Conservation (phyloP, 257 asterid species). For the Penstemon newberryi region DNA sequence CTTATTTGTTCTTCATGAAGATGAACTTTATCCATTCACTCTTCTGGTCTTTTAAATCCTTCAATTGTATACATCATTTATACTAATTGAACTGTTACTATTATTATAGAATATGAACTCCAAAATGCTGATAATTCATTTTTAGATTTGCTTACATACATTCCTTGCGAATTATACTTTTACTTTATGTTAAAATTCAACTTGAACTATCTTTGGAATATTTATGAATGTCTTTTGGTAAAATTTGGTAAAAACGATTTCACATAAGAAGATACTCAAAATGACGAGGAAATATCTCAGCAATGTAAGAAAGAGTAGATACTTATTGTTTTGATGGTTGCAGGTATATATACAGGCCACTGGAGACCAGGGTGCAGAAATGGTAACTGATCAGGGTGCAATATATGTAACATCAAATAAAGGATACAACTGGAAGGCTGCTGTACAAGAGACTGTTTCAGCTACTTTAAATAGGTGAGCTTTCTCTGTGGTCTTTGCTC, state of each 20-base stretch:
- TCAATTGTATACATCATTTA: conserved; percentile 5
- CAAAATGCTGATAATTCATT: neutral
- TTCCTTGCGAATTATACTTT: neutral
- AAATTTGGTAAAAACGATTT: conserved; percentile 7
- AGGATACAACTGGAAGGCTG: conserved; percentile 99
- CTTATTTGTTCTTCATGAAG: neutral
- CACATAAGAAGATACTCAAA: neutral
- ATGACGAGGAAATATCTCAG: conserved; percentile 15
- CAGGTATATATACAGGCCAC: conserved; percentile 87
- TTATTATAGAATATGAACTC: neutral
- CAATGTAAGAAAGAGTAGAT: conserved; percentile 22
- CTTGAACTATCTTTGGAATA: neutral
- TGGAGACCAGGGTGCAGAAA: conserved; percentile 87
- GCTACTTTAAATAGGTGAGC: conserved; percentile 91
- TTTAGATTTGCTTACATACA: neutral
- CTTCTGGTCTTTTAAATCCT: conserved; percentile 4
- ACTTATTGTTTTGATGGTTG: conserved; percentile 27
- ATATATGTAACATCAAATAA: conserved; percentile 83
- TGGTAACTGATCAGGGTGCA: conserved; percentile 98
- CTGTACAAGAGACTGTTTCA: conserved; percentile 94
- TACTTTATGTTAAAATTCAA: neutral
- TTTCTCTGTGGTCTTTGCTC: conserved; percentile 24
- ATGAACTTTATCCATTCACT: neutral
- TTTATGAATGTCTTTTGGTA: neutral
- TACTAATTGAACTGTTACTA: neutral